These are phyloP conservation scores for Epichloe amarillans DNA, from an alignment of 2,329 filamentous ascomycete genomes.

Conservation along the genomic window DNA sequence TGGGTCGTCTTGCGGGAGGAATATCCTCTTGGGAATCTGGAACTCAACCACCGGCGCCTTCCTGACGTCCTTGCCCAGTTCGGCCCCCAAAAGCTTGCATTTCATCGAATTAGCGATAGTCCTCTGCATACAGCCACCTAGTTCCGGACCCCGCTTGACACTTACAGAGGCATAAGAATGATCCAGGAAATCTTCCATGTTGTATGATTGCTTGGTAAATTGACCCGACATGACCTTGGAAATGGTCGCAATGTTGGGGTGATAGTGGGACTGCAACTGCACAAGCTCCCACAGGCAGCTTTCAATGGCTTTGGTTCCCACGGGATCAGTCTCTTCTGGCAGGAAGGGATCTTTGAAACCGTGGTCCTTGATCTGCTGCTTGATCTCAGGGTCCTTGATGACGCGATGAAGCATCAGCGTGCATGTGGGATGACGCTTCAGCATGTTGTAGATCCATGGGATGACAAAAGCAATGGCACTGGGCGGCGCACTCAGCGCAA, in stretches of 20 bases:
- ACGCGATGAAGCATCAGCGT: slow-evolving; percentile 93
- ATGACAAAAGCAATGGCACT: slow-evolving; percentile 78
- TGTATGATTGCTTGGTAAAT: slow-evolving; percentile 91
- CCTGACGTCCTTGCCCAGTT: slow-evolving; percentile 71
- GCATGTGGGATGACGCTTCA: slow-evolving; percentile 78
- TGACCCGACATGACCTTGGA: slow-evolving; percentile 91
- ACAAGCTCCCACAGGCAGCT: slow-evolving; percentile 93
- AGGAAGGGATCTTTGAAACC: slow-evolving; percentile 63
- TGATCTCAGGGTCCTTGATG: slow-evolving; percentile 42
- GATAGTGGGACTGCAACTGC: slow-evolving; percentile 82
- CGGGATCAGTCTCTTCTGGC: slow-evolving; percentile 63
- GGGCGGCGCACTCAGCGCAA: slow-evolving; percentile 79
- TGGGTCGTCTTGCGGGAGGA: slow-evolving; percentile 39
- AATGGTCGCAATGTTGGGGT: slow-evolving; percentile 90
- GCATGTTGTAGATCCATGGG: slow-evolving; percentile 89
- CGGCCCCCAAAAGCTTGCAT: slow-evolving; percentile 62
- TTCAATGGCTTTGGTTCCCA: slow-evolving; percentile 75
- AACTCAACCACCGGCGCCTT: slow-evolving; percentile 84
- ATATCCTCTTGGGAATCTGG: slow-evolving; percentile 80
- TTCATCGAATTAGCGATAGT: background rate
- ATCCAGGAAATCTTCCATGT: slow-evolving; percentile 93
- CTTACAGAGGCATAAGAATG: slow-evolving; percentile 75
- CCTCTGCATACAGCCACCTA: background rate
- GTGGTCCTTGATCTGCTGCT: slow-evolving; percentile 44
- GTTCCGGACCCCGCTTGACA: slow-evolving; percentile 10